Evolutionary conservation across 441 rosid species (phyloP).

Genomic region (Gossypium aridum): DNA sequence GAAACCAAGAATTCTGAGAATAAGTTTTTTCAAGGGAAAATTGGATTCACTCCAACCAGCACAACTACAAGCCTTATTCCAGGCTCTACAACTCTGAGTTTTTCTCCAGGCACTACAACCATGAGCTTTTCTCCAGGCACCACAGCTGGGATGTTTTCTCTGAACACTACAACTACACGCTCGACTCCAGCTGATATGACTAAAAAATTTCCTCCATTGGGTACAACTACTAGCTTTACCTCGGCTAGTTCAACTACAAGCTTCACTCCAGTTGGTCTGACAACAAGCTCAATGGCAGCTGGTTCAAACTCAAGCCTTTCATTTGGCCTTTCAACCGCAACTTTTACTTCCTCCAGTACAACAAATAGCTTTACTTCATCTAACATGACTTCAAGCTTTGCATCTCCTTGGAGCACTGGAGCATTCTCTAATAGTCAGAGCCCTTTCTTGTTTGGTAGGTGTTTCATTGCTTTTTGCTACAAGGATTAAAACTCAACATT

Average conservation of each 20-base stretch:
- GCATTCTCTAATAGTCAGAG: conserved; percentile 39
- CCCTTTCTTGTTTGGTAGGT: conserved; percentile 53
- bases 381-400: conserved; percentile 21
- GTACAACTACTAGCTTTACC: not conserved
- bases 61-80: conserved; percentile 27
- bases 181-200: conserved; percentile 9
- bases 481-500: conserved; percentile 6
- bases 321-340: conserved; percentile 9
- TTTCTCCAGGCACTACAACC: not conserved
- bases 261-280: conserved; percentile 1
- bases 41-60: conserved; percentile 24
- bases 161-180: not conserved
- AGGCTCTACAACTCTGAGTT: not conserved
- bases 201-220: conserved; percentile 19
- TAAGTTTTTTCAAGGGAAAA: conserved; percentile 39
- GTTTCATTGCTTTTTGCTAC: not conserved
- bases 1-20: conserved; percentile 38
- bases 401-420: conserved; percentile 47
- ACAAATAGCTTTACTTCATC: conserved; percentile 8
- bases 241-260: not conserved
- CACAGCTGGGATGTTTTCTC: not conserved
- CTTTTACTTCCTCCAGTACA: not conserved
- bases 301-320: not conserved
- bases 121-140: not conserved
- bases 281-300: conserved; percentile 21